phyloP scores from a whole-genome alignment of 2,329 filamentous ascomycete genomes.

The Paecilomyces variotii region DNA sequence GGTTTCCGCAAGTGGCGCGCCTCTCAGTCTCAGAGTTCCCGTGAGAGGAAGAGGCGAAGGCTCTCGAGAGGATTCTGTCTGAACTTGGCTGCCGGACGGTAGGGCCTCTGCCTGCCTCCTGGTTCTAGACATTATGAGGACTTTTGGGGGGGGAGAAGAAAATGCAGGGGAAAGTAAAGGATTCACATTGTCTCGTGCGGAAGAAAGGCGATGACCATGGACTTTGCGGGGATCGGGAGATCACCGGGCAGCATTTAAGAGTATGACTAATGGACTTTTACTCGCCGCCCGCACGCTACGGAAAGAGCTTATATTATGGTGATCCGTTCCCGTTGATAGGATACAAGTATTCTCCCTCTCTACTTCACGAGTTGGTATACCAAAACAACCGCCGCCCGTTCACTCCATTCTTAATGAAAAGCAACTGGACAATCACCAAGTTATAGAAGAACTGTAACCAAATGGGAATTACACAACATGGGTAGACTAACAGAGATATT shows the following conservation, averaged over 20 bases:
- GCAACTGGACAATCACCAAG: background rate
- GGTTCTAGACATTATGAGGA: conserved; percentile 31
- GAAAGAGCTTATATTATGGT: too few relatives aligned
- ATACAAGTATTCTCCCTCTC: too few relatives aligned
- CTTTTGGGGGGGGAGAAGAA: background rate
- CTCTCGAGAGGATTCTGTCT: conserved; percentile 16
- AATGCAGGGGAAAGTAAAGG: background rate
- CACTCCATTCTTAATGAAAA: background rate
- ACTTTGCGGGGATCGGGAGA: background rate
- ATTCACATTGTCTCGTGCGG: background rate
- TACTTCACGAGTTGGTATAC: too few relatives aligned
- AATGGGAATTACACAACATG: background rate
- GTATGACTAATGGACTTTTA: background rate
- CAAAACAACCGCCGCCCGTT: background rate
- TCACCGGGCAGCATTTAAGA: background rate
- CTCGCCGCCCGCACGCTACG: too few relatives aligned
- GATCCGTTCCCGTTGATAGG: too few relatives aligned
- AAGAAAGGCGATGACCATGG: background rate
- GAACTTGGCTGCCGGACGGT: conserved; percentile 17
- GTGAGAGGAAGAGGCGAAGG: conserved; percentile 16
- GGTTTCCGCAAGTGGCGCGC: conserved; percentile 11
- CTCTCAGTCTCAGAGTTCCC: conserved; percentile 23
- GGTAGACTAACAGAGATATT: background rate
- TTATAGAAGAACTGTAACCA: background rate
- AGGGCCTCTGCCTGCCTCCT: conserved; percentile 22